phyloP scores from a whole-genome alignment of 345 rosid species.

The Brassica nigra region DNA sequence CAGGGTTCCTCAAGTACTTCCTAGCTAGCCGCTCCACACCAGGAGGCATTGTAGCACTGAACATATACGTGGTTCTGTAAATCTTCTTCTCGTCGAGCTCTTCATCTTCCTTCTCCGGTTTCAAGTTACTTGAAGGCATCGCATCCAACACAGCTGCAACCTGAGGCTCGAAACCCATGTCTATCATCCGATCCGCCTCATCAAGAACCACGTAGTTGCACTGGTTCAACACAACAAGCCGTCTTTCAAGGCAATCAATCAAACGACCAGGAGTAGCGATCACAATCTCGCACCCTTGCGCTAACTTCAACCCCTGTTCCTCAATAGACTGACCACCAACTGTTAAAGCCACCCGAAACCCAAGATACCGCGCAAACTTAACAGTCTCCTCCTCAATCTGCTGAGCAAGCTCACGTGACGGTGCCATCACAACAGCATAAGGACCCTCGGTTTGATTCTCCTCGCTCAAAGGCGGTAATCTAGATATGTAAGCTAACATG shows the following conservation, averaged over 20 bases:
- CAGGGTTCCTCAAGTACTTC: constrained; percentile 93
- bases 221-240: constrained; percentile 83
- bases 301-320: constrained; percentile 50
- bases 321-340: neutral
- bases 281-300: constrained; percentile 95
- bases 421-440: constrained; percentile 97
- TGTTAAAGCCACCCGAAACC: neutral
- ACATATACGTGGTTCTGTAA: constrained; percentile 39
- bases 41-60: constrained; percentile 93
- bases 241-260: constrained; percentile 88
- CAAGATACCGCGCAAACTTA: constrained; percentile 13
- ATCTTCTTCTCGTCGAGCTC: constrained; percentile 89
- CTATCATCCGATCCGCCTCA: constrained; percentile 98
- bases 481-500: constrained; percentile 84
- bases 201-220: constrained; percentile 97
- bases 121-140: constrained; percentile 91
- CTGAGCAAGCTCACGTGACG: constrained; percentile 87
- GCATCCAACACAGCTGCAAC: constrained; percentile 88
- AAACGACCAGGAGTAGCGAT: constrained; percentile 91
- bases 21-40: constrained; percentile 91
- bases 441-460: constrained; percentile 94
- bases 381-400: constrained; percentile 94
- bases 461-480: constrained; percentile 74
- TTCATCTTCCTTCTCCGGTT: constrained; percentile 95
- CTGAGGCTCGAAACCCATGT: constrained; percentile 95